Evolutionary conservation across 2,329 filamentous ascomycete genomes (phyloP).

Genomic region (Anthostomella pinea): DNA sequence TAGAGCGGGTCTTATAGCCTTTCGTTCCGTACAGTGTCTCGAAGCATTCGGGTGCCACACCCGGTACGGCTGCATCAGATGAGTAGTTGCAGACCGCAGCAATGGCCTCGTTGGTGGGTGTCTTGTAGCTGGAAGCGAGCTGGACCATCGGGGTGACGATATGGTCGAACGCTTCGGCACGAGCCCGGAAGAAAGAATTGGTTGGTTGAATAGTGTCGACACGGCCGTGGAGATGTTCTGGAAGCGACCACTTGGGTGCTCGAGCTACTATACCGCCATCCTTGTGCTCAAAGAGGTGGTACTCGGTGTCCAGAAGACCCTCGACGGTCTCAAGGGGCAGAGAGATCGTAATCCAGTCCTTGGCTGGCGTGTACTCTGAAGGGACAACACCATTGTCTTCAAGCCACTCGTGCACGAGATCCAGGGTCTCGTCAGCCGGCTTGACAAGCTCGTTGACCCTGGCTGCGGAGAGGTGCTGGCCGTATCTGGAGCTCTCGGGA

Average conservation of each 20-base stretch:
- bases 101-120: conserved; percentile 28
- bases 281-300: conserved; percentile 50
- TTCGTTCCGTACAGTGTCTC: conserved; percentile 52
- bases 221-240: conserved; percentile 53
- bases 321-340: conserved; percentile 52
- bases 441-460: conserved; percentile 53
- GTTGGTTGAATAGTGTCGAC: conserved; percentile 61
- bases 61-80: no score
- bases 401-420: conserved; percentile 55
- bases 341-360: conserved; percentile 55
- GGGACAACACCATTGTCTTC: conserved; percentile 47
- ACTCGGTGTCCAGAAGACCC: conserved; percentile 50
- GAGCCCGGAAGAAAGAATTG: conserved; percentile 53
- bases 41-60: conserved; percentile 52
- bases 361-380: conserved; percentile 47
- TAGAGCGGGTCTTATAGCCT: conserved; percentile 45
- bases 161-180: conserved; percentile 28
- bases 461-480: conserved; percentile 48
- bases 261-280: conserved; percentile 52
- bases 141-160: conserved; percentile 29
- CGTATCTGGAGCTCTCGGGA: conserved; percentile 52
- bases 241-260: conserved; percentile 56
- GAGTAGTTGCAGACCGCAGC: conserved; percentile 45
- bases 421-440: conserved; percentile 49
- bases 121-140: conserved; percentile 27